phyloP scores from a whole-genome alignment of 2,329 filamentous ascomycete genomes.

The Scedosporium aurantiacum region DNA sequence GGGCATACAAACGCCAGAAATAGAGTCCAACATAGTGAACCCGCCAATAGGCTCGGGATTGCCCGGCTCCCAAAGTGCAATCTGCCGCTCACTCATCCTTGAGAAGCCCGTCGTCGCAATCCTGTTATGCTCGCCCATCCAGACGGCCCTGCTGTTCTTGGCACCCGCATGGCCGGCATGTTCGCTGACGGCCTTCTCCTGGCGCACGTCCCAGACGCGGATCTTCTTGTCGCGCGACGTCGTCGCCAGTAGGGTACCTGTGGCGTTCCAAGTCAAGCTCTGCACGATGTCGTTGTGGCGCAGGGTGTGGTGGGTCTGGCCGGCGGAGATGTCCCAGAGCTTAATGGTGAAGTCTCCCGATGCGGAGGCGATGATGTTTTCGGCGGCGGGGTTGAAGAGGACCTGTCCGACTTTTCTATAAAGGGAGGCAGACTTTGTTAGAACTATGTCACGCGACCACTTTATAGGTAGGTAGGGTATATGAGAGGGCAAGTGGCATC shows the following conservation, averaged over 20 bases:
- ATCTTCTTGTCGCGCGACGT: conserved; percentile 98
- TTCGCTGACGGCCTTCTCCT: conserved; percentile 80
- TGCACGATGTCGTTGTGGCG: conserved; percentile 89
- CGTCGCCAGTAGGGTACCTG: conserved; percentile 75
- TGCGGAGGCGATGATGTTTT: conserved; percentile 88
- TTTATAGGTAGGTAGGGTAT: background rate
- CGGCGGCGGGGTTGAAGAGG: conserved; percentile 91
- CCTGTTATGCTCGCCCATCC: conserved; percentile 94
- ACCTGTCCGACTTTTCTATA: conserved; percentile 92
- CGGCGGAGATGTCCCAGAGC: conserved; percentile 84
- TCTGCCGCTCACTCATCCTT: conserved; percentile 93
- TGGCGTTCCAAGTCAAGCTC: conserved; percentile 89
- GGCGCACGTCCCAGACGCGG: conserved; percentile 91
- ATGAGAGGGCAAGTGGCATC: conserved; percentile 4
- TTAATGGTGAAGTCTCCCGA: conserved; percentile 94
- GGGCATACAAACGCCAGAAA: conserved; percentile 96
- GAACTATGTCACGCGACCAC: background rate
- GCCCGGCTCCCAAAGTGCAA: conserved; percentile 90
- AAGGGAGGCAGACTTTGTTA: conserved; percentile 2
- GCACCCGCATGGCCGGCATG: conserved; percentile 78
- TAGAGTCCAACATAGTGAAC: conserved; percentile 84
- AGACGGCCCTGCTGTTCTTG: conserved; percentile 94
- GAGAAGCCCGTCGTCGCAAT: conserved; percentile 96
- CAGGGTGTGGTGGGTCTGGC: conserved; percentile 61
- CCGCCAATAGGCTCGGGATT: conserved; percentile 78